Percentiles rank a stretch among this genome's conserved stretches.
Evolutionary conservation across 345 rosid genomes (phyloP).

Genomic region (Dipteronia dyeriana): DNA sequence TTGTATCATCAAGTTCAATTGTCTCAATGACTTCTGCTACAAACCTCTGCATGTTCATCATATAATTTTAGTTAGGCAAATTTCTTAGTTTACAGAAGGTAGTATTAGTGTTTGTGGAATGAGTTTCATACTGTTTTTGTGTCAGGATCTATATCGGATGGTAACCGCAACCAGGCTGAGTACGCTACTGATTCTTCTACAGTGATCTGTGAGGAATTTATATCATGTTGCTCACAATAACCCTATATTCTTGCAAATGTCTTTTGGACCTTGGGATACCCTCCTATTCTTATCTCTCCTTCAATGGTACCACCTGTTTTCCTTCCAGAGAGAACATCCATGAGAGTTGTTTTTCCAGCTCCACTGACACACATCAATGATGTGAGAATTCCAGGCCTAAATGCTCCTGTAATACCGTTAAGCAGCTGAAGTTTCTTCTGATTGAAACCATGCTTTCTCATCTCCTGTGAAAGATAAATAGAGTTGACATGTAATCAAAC

Average conservation of each 20-base stretch:
- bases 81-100: too few relatives aligned
- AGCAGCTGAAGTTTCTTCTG: slow-evolving; percentile 61
- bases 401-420: slow-evolving; percentile 47
- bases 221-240: slow-evolving; percentile 65
- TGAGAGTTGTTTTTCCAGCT: slow-evolving; percentile 71
- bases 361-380: slow-evolving; percentile 77
- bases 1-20: slow-evolving; percentile 20
- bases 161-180: slow-evolving; percentile 56
- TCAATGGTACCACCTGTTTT: slow-evolving; percentile 51
- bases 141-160: slow-evolving; percentile 29
- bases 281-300: slow-evolving; percentile 55
- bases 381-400: slow-evolving; percentile 65
- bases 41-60: slow-evolving; percentile 6
- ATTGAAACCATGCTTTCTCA: slow-evolving; percentile 33
- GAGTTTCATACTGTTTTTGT: slow-evolving; percentile 31
- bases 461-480: slow-evolving; percentile 24
- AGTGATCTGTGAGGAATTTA: slow-evolving; percentile 63
- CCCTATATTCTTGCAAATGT: slow-evolving; percentile 63
- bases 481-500: slow-evolving; percentile 4
- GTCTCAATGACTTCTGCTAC: slow-evolving; percentile 19
- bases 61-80: too few relatives aligned
- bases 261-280: slow-evolving; percentile 57
- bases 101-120: background rate
- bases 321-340: slow-evolving; percentile 73
- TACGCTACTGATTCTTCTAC: slow-evolving; percentile 51